Base-by-base conservation (phyloP, 1,139 yeast species). In the Magnusiomyces ingens region DNA sequence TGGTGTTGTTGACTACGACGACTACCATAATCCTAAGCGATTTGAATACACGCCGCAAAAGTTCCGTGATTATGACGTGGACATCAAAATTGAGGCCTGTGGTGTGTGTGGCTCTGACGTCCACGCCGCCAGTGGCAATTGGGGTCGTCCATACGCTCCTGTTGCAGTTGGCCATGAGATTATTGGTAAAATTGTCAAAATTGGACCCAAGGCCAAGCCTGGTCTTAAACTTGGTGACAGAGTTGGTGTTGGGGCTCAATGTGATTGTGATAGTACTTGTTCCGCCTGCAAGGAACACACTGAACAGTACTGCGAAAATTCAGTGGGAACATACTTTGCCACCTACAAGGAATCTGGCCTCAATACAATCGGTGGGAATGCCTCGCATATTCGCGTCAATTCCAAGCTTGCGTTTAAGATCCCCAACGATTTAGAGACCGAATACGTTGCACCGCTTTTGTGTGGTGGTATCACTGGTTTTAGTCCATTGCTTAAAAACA, bases 401-500 rank as follows among this genome's bases (percentile, higher is more conserved):
- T 80, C 79, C 60, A 70, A 73, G 53, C 79, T 78, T 62, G 80
- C 73, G 5, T 76, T 81, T 67, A 75, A 76, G 22, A 76, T 82
- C 55, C 88, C 88, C 19, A 82, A 80, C n/a, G 66, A 56, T 19
- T 64, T 81, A 56, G 67, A 71, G 19, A 67, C 76, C 32, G 73
- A 70, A 51, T 21, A 45, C 66, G 86, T 81, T 43, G 85, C 85
- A 17, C 86, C 87, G 29, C 72, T 83, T 64, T 69, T 82, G 72
- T 83, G 88, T 71, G 87, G 82, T 45, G 88, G 88, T 55, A 71
- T 81, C 61, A 83, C 88, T 21, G 81, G 78, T 1, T 82, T 71
- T 68, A 73, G 81, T 4, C 88, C 88, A 45, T 65, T 82, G 57
- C 68, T 60, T 57, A 75, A 76, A 54, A 76, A 76, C 55, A 82